A percentile compares a stretch with the other conserved stretches of the same genome.
phyloP scores from a whole-genome alignment of 768 basidiomycete genomes.

The Cubamyces lactineus region DNA sequence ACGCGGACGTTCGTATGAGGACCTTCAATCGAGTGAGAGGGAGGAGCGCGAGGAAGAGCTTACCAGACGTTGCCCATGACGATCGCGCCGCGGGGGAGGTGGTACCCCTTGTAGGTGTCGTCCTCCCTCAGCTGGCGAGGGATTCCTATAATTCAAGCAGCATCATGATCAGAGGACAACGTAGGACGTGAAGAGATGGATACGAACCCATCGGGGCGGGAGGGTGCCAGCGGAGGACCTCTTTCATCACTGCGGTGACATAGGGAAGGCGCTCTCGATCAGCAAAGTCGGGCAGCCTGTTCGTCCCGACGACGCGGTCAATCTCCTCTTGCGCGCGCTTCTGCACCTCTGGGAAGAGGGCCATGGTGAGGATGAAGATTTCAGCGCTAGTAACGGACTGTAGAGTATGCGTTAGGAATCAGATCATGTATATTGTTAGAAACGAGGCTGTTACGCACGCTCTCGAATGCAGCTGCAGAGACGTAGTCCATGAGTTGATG shows the following conservation, averaged over 20 bases:
- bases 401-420: no score
- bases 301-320: slow-evolving; percentile 25
- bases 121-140: slow-evolving; percentile 27
- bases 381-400: slow-evolving; percentile 8
- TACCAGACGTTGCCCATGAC: slow-evolving; percentile 31
- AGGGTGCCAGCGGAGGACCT: slow-evolving; percentile 41
- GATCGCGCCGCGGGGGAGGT: slow-evolving; percentile 28
- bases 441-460: not conserved
- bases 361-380: slow-evolving; percentile 22
- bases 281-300: slow-evolving; percentile 28
- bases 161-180: no score
- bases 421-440: not conserved
- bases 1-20: not conserved
- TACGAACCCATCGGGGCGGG: slow-evolving; percentile 1
- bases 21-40: no score
- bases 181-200: not conserved
- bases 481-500: no score
- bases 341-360: slow-evolving; percentile 25
- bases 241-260: slow-evolving; percentile 29
- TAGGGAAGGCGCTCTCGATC: slow-evolving; percentile 29
- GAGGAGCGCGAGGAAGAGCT: not conserved
- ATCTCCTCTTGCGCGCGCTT: slow-evolving; percentile 26
- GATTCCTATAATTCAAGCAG: slow-evolving; percentile 3
- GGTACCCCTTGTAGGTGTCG: slow-evolving; percentile 28
- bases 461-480: slow-evolving; percentile 4